These are phyloP conservation scores for Kwoniella botswanensis DNA, from an alignment of 768 basidiomycete genomes.

Conservation along the genomic window DNA sequence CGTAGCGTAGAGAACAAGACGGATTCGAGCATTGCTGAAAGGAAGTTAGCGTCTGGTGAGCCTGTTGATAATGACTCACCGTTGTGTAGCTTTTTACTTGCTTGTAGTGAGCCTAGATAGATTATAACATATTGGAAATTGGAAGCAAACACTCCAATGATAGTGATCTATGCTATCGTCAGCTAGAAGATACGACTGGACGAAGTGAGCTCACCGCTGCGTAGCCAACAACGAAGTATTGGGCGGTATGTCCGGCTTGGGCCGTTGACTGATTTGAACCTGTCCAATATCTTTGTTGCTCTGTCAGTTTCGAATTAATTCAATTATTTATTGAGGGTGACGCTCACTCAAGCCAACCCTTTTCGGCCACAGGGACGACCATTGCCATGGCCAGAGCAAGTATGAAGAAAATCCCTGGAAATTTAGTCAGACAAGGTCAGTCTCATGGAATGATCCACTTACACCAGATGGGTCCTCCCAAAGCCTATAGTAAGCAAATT, in stretches of 20 bases:
- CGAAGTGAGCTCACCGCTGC: slow-evolving; percentile 61
- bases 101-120: slow-evolving; percentile 81
- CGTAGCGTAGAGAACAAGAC: slow-evolving; percentile 86
- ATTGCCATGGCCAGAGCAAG: slow-evolving; percentile 66
- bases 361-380: slow-evolving; percentile 70
- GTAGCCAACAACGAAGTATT: slow-evolving; percentile 74
- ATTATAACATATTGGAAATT: slow-evolving; percentile 62
- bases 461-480: slow-evolving; percentile 53
- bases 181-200: neutral
- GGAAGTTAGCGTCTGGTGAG: slow-evolving; percentile 28
- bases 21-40: slow-evolving; percentile 69
- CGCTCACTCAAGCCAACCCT: slow-evolving; percentile 65
- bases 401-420: slow-evolving; percentile 64
- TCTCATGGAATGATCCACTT: neutral
- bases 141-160: slow-evolving; percentile 65
- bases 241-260: slow-evolving; percentile 58
- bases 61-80: slow-evolving; percentile 57
- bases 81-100: slow-evolving; percentile 77
- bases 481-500: slow-evolving; percentile 20
- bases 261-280: slow-evolving; percentile 57
- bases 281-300: slow-evolving; percentile 63
- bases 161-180: slow-evolving; percentile 63
- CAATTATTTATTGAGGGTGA: neutral
- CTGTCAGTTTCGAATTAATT: neutral
- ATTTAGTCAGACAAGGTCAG: neutral